Conservation (phyloP, 176 grass and related monocot species). For the Elymus sibiricus region DNA sequence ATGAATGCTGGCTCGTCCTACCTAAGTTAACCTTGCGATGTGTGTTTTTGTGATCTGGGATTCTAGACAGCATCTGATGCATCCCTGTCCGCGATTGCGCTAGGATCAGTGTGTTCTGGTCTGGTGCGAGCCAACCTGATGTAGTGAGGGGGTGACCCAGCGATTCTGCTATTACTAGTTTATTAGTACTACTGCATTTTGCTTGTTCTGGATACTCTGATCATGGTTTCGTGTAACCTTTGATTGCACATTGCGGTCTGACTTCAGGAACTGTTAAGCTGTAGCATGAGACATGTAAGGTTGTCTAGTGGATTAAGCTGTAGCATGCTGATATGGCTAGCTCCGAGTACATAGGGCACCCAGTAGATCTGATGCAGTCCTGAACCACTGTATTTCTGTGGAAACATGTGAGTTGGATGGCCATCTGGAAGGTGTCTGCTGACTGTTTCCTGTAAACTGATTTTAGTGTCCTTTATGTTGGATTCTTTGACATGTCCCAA, state of each 20-base stretch:
- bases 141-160: background rate
- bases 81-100: background rate
- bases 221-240: background rate
- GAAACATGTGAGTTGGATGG: background rate
- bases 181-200: background rate
- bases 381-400: background rate
- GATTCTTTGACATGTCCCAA: background rate
- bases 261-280: too few relatives aligned
- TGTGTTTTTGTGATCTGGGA: slow-evolving; percentile 4
- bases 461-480: background rate
- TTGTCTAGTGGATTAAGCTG: background rate
- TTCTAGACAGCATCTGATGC: background rate
- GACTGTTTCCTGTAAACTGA: background rate
- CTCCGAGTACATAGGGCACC: background rate
- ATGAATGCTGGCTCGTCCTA: background rate
- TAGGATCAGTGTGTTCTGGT: background rate
- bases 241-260: background rate
- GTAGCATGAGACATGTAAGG: background rate
- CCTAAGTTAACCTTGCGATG: background rate
- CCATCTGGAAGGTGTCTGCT: background rate
- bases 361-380: background rate
- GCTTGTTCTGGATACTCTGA: background rate
- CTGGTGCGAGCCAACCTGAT: background rate
- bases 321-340: background rate
- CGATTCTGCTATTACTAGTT: background rate